Evolutionary conservation across 2,329 filamentous ascomycete species (phyloP), one percentile per base, ranked within the genome.

Genomic region (Colletotrichum orbiculare): DNA sequence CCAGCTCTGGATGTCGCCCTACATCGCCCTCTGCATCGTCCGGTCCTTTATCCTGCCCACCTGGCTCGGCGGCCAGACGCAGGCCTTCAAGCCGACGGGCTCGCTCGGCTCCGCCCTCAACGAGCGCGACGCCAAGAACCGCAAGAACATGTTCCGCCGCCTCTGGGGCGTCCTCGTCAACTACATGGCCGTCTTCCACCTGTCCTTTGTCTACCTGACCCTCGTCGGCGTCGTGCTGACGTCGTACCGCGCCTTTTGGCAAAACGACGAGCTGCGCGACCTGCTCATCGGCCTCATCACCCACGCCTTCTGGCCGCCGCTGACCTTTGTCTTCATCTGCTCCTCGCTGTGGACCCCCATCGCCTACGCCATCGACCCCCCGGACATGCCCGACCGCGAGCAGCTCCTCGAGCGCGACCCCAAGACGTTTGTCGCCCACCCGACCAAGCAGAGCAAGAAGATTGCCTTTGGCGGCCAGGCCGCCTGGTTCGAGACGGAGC

Each of bases 1-100:
- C 67, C 83, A 87, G 73, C 77, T 89, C 35, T 89, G 87, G 86
- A 89, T 89, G 86, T 81, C 86, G 7, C 86, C 86, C 0, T 89
- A 87, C 73, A 85, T 87, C 65, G 84, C 85, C 0, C 77, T 87
- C 10, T 85, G 83, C 69, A 82, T 89, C 58, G 74, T 88, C 55
- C 85, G 85, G 3, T 82, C 85, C 2, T 89, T 89, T 70, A 69
- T 88, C 12, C 77, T 89, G 3, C 86, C 86, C 34, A 81, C 72
- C 8, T 88, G 86, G 86, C 82, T 89, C 13, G 87, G 87, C 13
- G 87, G 86, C 17, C 80, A 86, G 71, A 74, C 82, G 0, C 82
- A 85, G 72, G 85, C 83, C 17, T 89, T 89, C 77, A 86, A 85
- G 71, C 82, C 87, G 0, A 87, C 87, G 1, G 87, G 87, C 5